phyloP scores from a whole-genome alignment of 306 rosid species.

The Luffa acutangula region DNA sequence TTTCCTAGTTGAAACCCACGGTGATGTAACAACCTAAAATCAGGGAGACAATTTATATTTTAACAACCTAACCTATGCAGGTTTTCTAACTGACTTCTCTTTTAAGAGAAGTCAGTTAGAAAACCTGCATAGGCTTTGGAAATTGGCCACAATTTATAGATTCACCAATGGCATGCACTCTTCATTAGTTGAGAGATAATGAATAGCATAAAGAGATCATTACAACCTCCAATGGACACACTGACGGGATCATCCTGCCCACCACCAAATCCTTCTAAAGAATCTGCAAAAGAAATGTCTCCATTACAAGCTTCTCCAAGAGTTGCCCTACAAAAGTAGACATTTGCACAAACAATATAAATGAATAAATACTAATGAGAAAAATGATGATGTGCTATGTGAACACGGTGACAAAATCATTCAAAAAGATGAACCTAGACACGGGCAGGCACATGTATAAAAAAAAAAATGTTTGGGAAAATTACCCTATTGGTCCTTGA shows the following conservation, averaged over 20 bases:
- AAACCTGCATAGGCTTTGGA: background rate
- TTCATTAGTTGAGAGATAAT: constrained; percentile 7
- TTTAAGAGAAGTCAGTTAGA: background rate
- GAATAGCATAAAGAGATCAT: constrained; percentile 12
- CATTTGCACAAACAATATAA: constrained; percentile 12
- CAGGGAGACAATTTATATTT: background rate
- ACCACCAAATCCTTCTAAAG: constrained; percentile 79
- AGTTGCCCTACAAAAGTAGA: constrained; percentile 46
- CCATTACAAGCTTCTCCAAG: constrained; percentile 81
- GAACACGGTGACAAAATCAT: background rate
- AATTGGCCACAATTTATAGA: background rate
- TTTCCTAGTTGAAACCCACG: background rate
- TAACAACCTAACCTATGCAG: too few relatives aligned
- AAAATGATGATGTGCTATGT: background rate
- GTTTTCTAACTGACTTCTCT: too few relatives aligned
- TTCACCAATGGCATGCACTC: background rate
- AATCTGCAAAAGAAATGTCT: constrained; percentile 68
- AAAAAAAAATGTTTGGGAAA: background rate
- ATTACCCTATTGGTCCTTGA: background rate
- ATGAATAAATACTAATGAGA: background rate
- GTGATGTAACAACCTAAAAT: background rate
- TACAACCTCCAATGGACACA: constrained; percentile 89
- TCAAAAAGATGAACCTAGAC: background rate
- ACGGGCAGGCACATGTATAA: too few relatives aligned
- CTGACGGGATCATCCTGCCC: constrained; percentile 93